Conservation (phyloP, 2,329 filamentous ascomycete species). For the Thielaviopsis ethacetica region DNA sequence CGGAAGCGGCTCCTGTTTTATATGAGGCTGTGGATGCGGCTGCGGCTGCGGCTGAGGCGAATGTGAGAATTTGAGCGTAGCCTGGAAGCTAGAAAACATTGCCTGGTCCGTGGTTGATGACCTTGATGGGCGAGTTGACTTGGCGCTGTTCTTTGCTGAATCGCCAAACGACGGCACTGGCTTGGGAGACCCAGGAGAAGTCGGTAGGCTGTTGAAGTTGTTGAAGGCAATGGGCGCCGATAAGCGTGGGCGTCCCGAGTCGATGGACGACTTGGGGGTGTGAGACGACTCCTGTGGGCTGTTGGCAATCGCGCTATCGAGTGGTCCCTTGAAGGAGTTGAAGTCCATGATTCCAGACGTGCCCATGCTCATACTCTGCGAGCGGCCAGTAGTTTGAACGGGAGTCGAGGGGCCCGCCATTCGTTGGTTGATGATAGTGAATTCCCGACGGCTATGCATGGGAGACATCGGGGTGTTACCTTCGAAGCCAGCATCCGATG, state of each 20-base stretch:
- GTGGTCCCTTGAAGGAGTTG: constrained; percentile 2
- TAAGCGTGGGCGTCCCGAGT: background rate
- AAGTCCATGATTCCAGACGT: constrained; percentile 2
- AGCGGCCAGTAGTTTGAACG: background rate
- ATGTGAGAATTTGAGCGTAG: background rate
- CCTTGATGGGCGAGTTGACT: background rate
- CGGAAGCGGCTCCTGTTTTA: background rate
- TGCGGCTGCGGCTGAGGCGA: background rate
- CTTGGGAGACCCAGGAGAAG: constrained; percentile 2
- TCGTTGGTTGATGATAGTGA: constrained; percentile 21
- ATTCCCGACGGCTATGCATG: constrained; percentile 18
- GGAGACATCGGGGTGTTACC: constrained; percentile 14
- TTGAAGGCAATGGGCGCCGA: background rate
- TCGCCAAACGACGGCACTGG: background rate
- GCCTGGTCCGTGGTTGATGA: background rate
- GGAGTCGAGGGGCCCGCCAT: constrained; percentile 6
- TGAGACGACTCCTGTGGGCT: background rate
- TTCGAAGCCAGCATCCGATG: constrained; percentile 9
- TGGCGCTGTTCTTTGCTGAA: background rate
- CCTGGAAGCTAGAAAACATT: constrained; percentile 10
- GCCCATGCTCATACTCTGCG: constrained; percentile 1
- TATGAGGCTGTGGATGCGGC: background rate
- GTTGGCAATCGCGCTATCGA: background rate
- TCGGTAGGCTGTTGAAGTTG: constrained; percentile 4
- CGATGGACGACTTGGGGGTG: background rate